These are phyloP conservation scores for Lactuca sativa DNA, from an alignment of 129 eudicot genomes.

Conservation along the genomic window DNA sequence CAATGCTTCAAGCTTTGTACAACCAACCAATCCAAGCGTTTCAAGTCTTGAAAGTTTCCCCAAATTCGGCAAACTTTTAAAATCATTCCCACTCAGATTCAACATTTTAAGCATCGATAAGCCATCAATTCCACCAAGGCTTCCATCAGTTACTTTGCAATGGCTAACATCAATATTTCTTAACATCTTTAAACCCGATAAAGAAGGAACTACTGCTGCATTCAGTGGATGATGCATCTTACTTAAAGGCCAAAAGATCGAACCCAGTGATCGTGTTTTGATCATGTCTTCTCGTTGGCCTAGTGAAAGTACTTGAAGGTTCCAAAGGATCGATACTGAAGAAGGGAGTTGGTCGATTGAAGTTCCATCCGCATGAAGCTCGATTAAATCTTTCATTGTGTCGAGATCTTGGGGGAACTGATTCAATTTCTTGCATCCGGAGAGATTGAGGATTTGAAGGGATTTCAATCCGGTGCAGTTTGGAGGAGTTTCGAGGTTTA, in stretches of 20 bases:
- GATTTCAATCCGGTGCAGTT: slow-evolving; percentile 18
- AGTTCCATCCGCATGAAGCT: slow-evolving; percentile 38
- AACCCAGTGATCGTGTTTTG: slow-evolving; percentile 11
- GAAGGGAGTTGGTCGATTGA: slow-evolving; percentile 21
- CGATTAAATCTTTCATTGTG: slow-evolving; percentile 23
- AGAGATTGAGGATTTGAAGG: slow-evolving; percentile 30
- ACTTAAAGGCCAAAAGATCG: slow-evolving; percentile 27
- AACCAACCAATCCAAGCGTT: slow-evolving; percentile 44
- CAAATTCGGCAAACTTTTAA: slow-evolving; percentile 31
- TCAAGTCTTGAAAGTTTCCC: slow-evolving; percentile 27
- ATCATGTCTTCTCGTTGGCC: slow-evolving; percentile 21
- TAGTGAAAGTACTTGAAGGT: slow-evolving; percentile 29
- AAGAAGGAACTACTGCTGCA: slow-evolving; percentile 29
- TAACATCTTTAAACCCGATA: slow-evolving; percentile 29
- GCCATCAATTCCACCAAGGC: slow-evolving; percentile 30
- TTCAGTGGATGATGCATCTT: slow-evolving; percentile 18
- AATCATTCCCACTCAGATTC: slow-evolving; percentile 37
- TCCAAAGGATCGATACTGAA: slow-evolving; percentile 27
- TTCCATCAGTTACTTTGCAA: slow-evolving; percentile 26
- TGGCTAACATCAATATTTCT: slow-evolving; percentile 34
- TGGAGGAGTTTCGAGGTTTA: slow-evolving; percentile 27
- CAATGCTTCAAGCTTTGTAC: slow-evolving; percentile 39
- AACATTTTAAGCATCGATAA: slow-evolving; percentile 32
- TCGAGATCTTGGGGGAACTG: slow-evolving; percentile 28
- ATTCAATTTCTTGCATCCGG: slow-evolving; percentile 34